A percentile compares a stretch with the other conserved stretches of the same genome.
These are phyloP conservation scores for Alternaria sp. DNA, from an alignment of 2,329 filamentous ascomycete species.

Conservation along the genomic window DNA sequence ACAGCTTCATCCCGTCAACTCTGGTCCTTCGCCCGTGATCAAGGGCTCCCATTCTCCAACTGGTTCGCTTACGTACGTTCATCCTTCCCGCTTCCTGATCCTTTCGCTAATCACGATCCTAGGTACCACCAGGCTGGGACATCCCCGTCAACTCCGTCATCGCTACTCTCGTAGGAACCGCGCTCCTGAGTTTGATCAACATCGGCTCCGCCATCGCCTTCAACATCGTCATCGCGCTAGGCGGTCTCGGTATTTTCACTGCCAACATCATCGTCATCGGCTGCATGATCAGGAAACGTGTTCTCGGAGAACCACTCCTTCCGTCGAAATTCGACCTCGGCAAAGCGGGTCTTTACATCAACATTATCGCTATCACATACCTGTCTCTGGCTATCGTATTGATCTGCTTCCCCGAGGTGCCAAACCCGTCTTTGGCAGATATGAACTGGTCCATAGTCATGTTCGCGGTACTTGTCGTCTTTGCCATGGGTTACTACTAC, in stretches of 20 bases:
- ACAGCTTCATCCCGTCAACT: constrained; percentile 32
- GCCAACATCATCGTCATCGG: constrained; percentile 49
- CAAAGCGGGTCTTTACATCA: constrained; percentile 49
- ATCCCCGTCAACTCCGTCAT: constrained; percentile 33
- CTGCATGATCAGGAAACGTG: constrained; percentile 52
- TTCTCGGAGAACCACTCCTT: constrained; percentile 51
- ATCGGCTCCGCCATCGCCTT: constrained; percentile 33
- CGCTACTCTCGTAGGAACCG: constrained; percentile 20
- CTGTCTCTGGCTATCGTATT: constrained; percentile 50
- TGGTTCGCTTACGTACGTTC: constrained; percentile 22
- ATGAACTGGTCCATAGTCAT: constrained; percentile 56
- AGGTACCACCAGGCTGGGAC: constrained; percentile 21
- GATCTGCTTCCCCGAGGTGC: constrained; percentile 49
- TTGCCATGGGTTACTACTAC: constrained; percentile 51
- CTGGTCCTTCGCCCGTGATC: constrained; percentile 37
- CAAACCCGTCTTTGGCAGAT: constrained; percentile 17
- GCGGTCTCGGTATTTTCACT: constrained; percentile 2
- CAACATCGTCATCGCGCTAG: constrained; percentile 21
- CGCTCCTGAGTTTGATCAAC: constrained; percentile 30
- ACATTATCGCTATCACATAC: constrained; percentile 48
- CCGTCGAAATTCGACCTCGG: constrained; percentile 54
- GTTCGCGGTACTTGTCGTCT: constrained; percentile 50
- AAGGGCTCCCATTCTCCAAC: constrained; percentile 27
- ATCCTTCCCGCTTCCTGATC: background rate
- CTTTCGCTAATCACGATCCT: background rate